Base-by-base conservation (phyloP, 108 stramenopile genomes). In the Bacterosira constricta region DNA sequence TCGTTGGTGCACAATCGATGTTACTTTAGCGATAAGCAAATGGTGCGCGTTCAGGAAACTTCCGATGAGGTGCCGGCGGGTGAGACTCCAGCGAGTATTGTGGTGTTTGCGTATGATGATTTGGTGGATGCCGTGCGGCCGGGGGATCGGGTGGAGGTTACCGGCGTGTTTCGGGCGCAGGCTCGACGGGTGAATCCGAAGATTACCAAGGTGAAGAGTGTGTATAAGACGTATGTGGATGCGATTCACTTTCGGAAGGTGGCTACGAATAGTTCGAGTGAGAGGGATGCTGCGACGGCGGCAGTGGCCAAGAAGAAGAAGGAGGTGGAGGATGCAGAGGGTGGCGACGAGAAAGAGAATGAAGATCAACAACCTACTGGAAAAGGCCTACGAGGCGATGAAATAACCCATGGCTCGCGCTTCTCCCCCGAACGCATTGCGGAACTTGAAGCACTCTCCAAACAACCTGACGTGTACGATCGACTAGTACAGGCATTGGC, bases 151-250 rank as follows among this genome's bases (percentile, higher is more conserved):
- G 95, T 99, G 6, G 97, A 98, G 65, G 96, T 98, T 12, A 99
- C 97, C 4, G 99, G 97, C 12, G 90, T 99, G 39, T 95, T 98
- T 46, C 88, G 97, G 0, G 99, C 99, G 17, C 93, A 96, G 61
- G 90, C 98, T 2, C 77, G 88, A 21, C 83, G 98, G 20, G 85
- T 91, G 31, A 88, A 97, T 77, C 96, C 98, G 12, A 93, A 91
- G 71, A 83, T 93, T 36, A 85, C 95, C 39, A 91, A 89, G 55
- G 71, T 97, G 27, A 92, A 89, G 60, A 86, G 90, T 35, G 88
- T 99, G 26, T 99, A 97, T 91, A 94, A 92, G 55, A 99, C 98
- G n/a, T 99, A 97, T 69, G 79, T 99, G 5, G 99, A 99, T 77
- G 98, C 94, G 18, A 83, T 99, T 30, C 99, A 99, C 79, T 97